Evolutionary conservation across 495 filamentous ascomycete genomes (phyloP), one percentile per base, ranked within the genome.

Genomic region (Friedmanniomyces endolithicus): DNA sequence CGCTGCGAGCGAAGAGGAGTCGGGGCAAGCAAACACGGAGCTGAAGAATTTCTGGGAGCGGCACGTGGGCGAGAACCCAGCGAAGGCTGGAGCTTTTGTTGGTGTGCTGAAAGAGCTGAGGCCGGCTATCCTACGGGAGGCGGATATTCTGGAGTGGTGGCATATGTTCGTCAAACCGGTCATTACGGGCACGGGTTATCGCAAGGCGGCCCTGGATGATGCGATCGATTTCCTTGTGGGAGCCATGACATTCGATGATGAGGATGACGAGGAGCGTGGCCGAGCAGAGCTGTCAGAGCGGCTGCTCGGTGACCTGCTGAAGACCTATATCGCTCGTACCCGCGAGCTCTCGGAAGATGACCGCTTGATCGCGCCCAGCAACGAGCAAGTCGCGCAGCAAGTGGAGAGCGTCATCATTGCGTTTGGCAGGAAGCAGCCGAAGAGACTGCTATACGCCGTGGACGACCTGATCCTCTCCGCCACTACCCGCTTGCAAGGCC

Each of bases 341-440:
- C 74, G 73, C 47, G 59, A 72, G 11, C 58, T 63, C 11, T 56
- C 55, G 0, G 64, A 69, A 16, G 63, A 71, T 0, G 65, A 69
- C 39, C 25, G 69, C 69, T 40, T 65, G 70, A 40, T 62, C n/a
- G 55, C 67, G 14, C 63, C 70, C 12, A 69, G 72, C 31, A 77
- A 80, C 41, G 66, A 67, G 16, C 67, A 75, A 37, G 65, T 76
- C 11, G 69, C 72, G 6, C 70, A 72, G 58, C 74, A 72, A 45
- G 58, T 77, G 52, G 69, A 76, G 71, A 62, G 75, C 60, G 58
- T 75, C 7, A 64, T 86, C 33, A 53, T 85, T 54, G 68, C 72
- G 19, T 84, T 78, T 57, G 83, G 84, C 24, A 79, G 78, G 65
- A 81, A 75, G 61, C 76, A 78, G 48, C 85, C 85, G 8, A 85